A percentile compares a stretch with the other conserved stretches of the same genome.
Evolutionary conservation across 164 flowering plant genomes (phyloP).

Genomic region (Nymphaea thermarum): DNA sequence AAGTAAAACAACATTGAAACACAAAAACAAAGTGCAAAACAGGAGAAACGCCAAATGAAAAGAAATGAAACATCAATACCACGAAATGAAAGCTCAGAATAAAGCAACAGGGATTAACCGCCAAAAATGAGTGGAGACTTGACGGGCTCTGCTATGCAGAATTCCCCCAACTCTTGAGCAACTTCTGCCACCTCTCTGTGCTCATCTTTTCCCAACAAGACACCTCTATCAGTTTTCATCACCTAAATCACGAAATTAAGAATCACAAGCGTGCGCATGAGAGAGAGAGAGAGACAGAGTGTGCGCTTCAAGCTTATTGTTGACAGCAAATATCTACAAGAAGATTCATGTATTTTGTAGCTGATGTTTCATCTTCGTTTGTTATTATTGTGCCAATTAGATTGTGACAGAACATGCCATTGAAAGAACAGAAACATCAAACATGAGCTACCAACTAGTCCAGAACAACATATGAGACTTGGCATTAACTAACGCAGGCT

Average conservation of each 20-base stretch:
- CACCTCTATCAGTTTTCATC: slow-evolving; percentile 62
- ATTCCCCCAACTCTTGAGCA: slow-evolving; percentile 45
- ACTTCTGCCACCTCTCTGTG: slow-evolving; percentile 62
- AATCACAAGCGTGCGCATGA: not conserved
- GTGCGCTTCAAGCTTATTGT: too few relatives aligned
- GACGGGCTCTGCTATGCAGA: slow-evolving; percentile 73
- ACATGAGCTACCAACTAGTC: too few relatives aligned
- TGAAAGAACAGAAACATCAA: too few relatives aligned
- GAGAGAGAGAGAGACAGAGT: not conserved
- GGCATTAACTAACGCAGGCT: too few relatives aligned
- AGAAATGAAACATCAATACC: not conserved
- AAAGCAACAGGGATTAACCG: slow-evolving; percentile 32
- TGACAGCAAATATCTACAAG: too few relatives aligned
- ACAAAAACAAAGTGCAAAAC: too few relatives aligned
- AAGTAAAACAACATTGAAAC: too few relatives aligned
- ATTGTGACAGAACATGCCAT: too few relatives aligned
- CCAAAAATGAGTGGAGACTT: slow-evolving; percentile 93
- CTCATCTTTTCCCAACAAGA: slow-evolving; percentile 37
- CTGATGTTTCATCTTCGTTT: too few relatives aligned
- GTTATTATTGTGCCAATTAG: too few relatives aligned
- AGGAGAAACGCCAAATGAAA: not conserved
- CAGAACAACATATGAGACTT: too few relatives aligned
- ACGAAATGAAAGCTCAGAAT: not conserved
- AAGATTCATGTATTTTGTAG: too few relatives aligned
- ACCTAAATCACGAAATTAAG: slow-evolving; percentile 28